Conservation (phyloP, 140 eudicot genomes). For the Ambrosia hybrid region DNA sequence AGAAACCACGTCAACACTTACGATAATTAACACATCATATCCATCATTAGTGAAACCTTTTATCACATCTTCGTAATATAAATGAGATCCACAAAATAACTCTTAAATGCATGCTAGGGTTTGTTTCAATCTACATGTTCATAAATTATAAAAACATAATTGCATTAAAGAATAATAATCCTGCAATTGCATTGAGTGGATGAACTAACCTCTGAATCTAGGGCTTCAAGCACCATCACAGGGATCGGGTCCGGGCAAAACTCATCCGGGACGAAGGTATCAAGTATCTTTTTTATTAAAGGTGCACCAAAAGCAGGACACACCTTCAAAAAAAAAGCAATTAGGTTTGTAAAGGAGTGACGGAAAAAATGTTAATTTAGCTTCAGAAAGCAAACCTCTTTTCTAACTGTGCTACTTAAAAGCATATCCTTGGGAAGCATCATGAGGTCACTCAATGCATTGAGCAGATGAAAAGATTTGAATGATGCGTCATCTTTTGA, state of each 20-base stretch:
- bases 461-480: slow-evolving; percentile 74
- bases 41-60: neutral
- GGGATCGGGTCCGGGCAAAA: slow-evolving; percentile 87
- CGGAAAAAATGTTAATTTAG: neutral
- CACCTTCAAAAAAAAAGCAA: slow-evolving; percentile 46
- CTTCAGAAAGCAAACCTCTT: slow-evolving; percentile 55
- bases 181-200: neutral
- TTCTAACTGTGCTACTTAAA: slow-evolving; percentile 61
- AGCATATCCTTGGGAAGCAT: slow-evolving; percentile 99
- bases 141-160: too few species aligned
- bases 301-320: slow-evolving; percentile 79
- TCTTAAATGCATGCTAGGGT: neutral
- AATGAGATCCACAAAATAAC: neutral
- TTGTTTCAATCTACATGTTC: neutral
- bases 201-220: slow-evolving; percentile 72
- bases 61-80: neutral
- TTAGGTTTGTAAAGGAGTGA: neutral
- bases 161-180: too few species aligned
- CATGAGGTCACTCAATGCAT: slow-evolving; percentile 95
- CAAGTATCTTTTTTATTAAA: slow-evolving; percentile 64
- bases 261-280: slow-evolving; percentile 80
- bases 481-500: slow-evolving; percentile 39
- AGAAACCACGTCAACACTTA: neutral
- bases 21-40: neutral
- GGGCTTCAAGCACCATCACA: slow-evolving; percentile 58